Percentiles rank a stretch among this genome's conserved stretches.
Conservation (phyloP, 441 rosid genomes). For the Populus tomentosa region DNA sequence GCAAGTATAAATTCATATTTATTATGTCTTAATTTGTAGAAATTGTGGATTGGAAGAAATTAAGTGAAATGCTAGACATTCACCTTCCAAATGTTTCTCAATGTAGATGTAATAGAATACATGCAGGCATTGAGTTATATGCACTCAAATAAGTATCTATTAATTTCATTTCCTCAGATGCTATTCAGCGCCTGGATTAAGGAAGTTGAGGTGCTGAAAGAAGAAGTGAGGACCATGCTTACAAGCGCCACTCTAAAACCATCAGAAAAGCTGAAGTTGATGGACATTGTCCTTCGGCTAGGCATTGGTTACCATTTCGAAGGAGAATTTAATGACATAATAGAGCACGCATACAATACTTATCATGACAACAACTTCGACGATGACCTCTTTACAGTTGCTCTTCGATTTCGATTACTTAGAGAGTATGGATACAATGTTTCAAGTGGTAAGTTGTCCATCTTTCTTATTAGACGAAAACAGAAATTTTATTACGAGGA, state of each 20-base stretch:
- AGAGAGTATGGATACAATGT: background rate
- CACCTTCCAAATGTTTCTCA: too few species aligned
- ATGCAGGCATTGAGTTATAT: too few species aligned
- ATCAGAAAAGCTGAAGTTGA: background rate
- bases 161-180: too few species aligned
- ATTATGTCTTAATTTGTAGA: background rate
- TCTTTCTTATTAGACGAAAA: background rate
- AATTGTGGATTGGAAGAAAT: too few species aligned
- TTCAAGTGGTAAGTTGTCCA: background rate
- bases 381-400: background rate
- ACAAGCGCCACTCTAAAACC: background rate
- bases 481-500: too few species aligned
- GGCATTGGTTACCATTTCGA: background rate
- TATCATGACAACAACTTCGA: background rate
- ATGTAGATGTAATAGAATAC: too few species aligned
- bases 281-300: background rate
- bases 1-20: background rate
- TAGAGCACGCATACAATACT: background rate
- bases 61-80: too few species aligned
- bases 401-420: background rate
- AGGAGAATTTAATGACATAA: background rate
- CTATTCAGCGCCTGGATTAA: too few species aligned
- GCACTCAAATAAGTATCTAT: too few species aligned
- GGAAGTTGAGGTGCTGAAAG: background rate
- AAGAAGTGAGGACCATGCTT: background rate